phyloP scores from a whole-genome alignment of 352 stramenopile species.

The Phytophthora podocarpi region DNA sequence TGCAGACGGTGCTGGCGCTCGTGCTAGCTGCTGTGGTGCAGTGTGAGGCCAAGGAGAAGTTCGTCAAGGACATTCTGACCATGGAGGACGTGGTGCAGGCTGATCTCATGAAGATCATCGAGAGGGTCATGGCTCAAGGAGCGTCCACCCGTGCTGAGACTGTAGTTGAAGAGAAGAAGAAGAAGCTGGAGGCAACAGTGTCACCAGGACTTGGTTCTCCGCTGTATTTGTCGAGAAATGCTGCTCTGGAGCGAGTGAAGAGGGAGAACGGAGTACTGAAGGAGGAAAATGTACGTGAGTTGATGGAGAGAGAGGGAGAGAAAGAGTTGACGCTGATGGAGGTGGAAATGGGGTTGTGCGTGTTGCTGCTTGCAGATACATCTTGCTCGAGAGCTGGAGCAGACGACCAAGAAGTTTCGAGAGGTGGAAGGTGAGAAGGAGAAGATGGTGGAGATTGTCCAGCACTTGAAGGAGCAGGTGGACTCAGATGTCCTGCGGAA shows the following conservation, averaged over 20 bases:
- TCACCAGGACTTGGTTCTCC: constrained; percentile 22
- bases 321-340: neutral
- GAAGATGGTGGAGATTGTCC: constrained; percentile 36
- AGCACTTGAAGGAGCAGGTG: constrained; percentile 45
- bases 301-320: neutral
- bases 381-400: constrained; percentile 37
- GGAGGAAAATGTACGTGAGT: constrained; percentile 57
- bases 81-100: constrained; percentile 66
- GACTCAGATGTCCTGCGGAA: constrained; percentile 64
- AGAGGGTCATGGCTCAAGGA: constrained; percentile 47
- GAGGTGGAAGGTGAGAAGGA: constrained; percentile 35
- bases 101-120: constrained; percentile 71
- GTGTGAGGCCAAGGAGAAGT: constrained; percentile 54
- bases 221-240: constrained; percentile 54
- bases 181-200: constrained; percentile 7
- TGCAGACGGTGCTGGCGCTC: constrained; percentile 44
- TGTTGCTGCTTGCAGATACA: constrained; percentile 39
- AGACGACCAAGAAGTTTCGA: constrained; percentile 26
- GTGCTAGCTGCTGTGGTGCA: constrained; percentile 61
- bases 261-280: constrained; percentile 66
- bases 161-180: neutral
- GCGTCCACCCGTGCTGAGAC: neutral
- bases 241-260: constrained; percentile 47
- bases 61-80: constrained; percentile 70
- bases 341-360: too few relatives aligned